phyloP scores from a whole-genome alignment of 345 rosid species.

The Pugionium cornutum region DNA sequence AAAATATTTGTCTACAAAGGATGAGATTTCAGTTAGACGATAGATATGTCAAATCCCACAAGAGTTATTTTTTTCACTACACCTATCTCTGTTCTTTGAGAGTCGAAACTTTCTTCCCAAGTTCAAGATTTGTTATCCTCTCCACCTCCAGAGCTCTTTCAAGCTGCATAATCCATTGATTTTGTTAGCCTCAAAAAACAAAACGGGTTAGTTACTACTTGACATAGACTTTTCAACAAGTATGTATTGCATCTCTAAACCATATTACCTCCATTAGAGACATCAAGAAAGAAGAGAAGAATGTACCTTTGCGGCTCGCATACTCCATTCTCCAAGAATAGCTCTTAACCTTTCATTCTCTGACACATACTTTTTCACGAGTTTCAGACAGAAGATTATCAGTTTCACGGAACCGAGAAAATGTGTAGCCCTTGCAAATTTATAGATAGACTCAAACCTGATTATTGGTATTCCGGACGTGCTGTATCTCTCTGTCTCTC shows the following conservation, averaged over 20 bases:
- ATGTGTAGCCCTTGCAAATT: conserved; percentile 14
- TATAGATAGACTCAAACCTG: conserved; percentile 52
- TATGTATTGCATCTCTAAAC: too few species aligned
- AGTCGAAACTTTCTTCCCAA: conserved; percentile 60
- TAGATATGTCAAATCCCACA: too few species aligned
- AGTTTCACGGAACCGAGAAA: neutral
- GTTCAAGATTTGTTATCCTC: conserved; percentile 71
- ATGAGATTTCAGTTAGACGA: too few species aligned
- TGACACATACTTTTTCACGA: conserved; percentile 68
- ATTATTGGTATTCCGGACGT: conserved; percentile 71
- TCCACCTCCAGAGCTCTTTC: conserved; percentile 90
- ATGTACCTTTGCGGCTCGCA: conserved; percentile 88
- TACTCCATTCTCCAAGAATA: conserved; percentile 93
- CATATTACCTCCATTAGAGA: too few species aligned
- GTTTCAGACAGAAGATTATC: conserved; percentile 5
- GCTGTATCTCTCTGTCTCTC: conserved; percentile 85
- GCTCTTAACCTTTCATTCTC: conserved; percentile 96
- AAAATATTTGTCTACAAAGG: too few species aligned
- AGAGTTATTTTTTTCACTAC: neutral
- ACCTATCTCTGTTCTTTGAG: conserved; percentile 25
- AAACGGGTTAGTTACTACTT: too few species aligned
- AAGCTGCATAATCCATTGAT: conserved; percentile 48
- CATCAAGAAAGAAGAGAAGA: neutral
- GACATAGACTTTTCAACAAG: too few species aligned
- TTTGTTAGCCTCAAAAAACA: too few species aligned